Base-by-base conservation (phyloP, 345 rosid species). In the Draba incana region DNA sequence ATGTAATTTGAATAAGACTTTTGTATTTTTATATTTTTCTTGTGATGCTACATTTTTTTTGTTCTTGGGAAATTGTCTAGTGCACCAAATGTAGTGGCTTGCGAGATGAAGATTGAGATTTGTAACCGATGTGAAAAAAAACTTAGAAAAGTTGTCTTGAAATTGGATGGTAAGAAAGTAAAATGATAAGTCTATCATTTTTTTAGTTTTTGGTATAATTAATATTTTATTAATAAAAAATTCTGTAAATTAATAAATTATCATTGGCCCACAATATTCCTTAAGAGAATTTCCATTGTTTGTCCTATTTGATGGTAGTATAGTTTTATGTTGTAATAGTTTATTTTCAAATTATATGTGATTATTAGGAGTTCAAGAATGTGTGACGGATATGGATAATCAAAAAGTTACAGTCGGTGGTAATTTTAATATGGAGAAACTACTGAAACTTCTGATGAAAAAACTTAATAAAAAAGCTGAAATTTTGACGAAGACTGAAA, bases 311-410 rank as follows among this genome's bases (percentile, higher is more conserved):
- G 20, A 20, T 20, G 20, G 20, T 20, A 20, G 20, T 25, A 35
- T 27, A 35, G 5, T 23, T 57, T 5, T n/a, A 46, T 39, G 31
- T 39, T 20, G 2, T 6, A 12, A 6, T 31, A 31, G 5, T 46
- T 30, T 37, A 20, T 37, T 33, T 16, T 28, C 44, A 10, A 8
- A 16, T 66, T 42, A 7, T 31, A 13, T 68, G 24, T 54, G 13
- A 20, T 48, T 46, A 47, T 33, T 45, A 68, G 72, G 72, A 35
- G 57, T 57, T 47, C 0, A 15, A 25, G 38, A 10, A n/a, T 68
- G 72, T 38, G 2, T n/a, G 4, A 6, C 9, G 1, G 64, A 68
- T 30, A 2, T 8, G 35, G 0, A 3, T 37, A 47, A 28, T 14
- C 48, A 57, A 37, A 68, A 45, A 41, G 16, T 68, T 35, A 24